Conservation (phyloP, 345 rosid species). For the Alliaria petiolata region DNA sequence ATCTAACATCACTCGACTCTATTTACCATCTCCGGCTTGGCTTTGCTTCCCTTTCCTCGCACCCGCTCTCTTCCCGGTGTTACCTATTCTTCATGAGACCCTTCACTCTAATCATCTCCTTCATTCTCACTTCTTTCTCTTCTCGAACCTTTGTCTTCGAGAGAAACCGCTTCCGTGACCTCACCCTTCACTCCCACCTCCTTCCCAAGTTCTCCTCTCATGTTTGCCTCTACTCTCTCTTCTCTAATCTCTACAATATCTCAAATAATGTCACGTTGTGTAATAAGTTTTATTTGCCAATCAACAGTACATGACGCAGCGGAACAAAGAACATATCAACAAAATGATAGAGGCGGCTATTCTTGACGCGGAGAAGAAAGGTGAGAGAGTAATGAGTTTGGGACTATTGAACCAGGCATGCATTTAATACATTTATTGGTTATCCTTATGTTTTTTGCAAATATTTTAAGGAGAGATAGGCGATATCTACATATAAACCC, state of each 20-base stretch:
- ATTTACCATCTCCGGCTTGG: slow-evolving; percentile 54
- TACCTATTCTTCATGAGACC: slow-evolving; percentile 42
- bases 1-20: slow-evolving; percentile 52
- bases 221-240: slow-evolving; percentile 2
- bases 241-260: neutral
- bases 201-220: slow-evolving; percentile 36
- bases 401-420: slow-evolving; percentile 64
- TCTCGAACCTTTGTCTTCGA: slow-evolving; percentile 26
- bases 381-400: slow-evolving; percentile 53
- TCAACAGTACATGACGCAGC: slow-evolving; percentile 40
- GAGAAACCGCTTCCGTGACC: slow-evolving; percentile 30
- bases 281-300: neutral
- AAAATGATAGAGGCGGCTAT: slow-evolving; percentile 55
- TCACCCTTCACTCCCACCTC: slow-evolving; percentile 36
- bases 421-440: neutral
- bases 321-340: slow-evolving; percentile 42
- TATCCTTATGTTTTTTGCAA: neutral
- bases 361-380: slow-evolving; percentile 50
- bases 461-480: neutral
- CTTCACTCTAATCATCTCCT: slow-evolving; percentile 27
- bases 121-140: slow-evolving; percentile 29
- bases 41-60: slow-evolving; percentile 50
- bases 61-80: slow-evolving; percentile 37
- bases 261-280: neutral
- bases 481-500: neutral